A percentile compares a stretch with the other conserved stretches of the same genome.
Evolutionary conservation across 495 filamentous ascomycete species (phyloP).

Genomic region (Hyaloscypha hepaticicola): DNA sequence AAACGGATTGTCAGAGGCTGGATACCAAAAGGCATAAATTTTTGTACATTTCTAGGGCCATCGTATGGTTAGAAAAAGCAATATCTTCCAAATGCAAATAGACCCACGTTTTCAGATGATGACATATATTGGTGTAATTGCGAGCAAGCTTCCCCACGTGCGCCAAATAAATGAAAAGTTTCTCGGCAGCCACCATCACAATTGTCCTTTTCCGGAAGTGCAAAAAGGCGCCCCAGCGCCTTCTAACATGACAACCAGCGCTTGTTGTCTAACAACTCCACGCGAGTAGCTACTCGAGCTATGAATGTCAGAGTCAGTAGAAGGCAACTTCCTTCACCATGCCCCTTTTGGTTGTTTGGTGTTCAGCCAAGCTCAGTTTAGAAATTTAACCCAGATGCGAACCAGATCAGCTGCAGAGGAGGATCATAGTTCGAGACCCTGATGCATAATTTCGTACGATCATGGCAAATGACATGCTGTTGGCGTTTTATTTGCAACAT

Average conservation of each 20-base stretch:
- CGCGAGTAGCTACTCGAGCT: not conserved
- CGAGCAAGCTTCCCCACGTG: not conserved
- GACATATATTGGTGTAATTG: conserved; percentile 24
- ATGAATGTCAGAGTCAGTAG: not conserved
- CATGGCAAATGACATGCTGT: not conserved
- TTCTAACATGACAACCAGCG: not conserved
- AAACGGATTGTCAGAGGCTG: conserved; percentile 69
- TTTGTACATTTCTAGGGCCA: not conserved
- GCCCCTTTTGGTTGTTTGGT: not conserved
- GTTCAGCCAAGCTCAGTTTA: not conserved
- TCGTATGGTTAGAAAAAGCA: conserved; percentile 9
- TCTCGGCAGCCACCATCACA: not conserved
- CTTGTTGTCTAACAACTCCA: not conserved
- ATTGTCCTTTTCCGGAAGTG: not conserved
- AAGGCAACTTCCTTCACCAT: not conserved
- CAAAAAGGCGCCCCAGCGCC: not conserved
- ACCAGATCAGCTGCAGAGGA: not conserved
- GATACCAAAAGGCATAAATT: conserved; percentile 53
- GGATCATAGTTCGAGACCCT: not conserved
- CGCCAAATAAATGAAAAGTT: not conserved
- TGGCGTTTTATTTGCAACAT: conserved; percentile 1
- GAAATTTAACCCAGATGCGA: not conserved
- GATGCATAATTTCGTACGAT: not conserved
- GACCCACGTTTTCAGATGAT: conserved; percentile 14
- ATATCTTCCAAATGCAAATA: not conserved